These are phyloP conservation scores for Bacidia gigantensis DNA, from an alignment of 495 filamentous ascomycete species.

Conservation along the genomic window DNA sequence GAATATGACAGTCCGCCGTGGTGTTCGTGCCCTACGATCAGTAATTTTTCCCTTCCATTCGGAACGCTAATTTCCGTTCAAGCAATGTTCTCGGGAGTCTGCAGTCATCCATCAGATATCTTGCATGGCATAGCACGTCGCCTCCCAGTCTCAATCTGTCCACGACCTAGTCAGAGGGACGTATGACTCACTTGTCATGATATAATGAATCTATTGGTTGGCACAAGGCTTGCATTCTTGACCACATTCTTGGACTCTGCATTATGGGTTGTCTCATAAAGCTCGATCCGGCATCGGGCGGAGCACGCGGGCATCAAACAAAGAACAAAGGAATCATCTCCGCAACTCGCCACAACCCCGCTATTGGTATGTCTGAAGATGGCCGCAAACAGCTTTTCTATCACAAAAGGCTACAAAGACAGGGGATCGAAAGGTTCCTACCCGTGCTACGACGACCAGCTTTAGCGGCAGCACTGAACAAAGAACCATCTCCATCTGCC, in stretches of 20 bases:
- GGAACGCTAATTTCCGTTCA: background rate
- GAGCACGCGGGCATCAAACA: constrained; percentile 14
- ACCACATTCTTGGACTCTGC: constrained; percentile 19
- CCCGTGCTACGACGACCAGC: constrained; percentile 7
- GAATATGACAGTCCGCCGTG: too few relatives aligned
- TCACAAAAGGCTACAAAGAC: constrained; percentile 1
- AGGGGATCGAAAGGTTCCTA: constrained; percentile 6
- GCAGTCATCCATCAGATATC: background rate
- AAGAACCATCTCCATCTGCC: constrained; percentile 14
- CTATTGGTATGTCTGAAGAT: constrained; percentile 8
- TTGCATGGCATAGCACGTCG: background rate
- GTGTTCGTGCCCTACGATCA: background rate
- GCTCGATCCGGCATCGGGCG: constrained; percentile 15
- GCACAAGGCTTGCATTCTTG: constrained; percentile 12
- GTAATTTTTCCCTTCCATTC: background rate
- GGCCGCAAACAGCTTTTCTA: constrained; percentile 10
- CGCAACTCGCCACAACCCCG: constrained; percentile 10
- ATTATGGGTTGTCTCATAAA: constrained; percentile 17
- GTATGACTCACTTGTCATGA: background rate
- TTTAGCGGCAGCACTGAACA: constrained; percentile 9
- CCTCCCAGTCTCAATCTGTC: background rate
- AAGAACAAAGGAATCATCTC: constrained; percentile 19
- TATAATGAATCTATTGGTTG: background rate
- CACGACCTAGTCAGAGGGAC: background rate
- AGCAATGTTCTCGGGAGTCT: background rate